phyloP scores from a whole-genome alignment of 2,329 filamentous ascomycete species.

The Clarireedia monteithiana region DNA sequence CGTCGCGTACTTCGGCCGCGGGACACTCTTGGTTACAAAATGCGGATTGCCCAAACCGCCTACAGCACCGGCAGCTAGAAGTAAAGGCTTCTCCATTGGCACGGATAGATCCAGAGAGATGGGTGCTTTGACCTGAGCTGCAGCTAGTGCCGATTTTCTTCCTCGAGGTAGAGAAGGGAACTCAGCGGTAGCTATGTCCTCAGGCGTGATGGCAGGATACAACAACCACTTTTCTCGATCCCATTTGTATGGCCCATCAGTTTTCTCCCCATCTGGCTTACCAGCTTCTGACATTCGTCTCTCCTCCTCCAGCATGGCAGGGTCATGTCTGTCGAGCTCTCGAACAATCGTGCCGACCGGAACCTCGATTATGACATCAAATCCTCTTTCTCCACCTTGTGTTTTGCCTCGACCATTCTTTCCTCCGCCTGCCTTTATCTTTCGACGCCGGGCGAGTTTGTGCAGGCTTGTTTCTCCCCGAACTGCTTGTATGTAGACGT shows the following conservation, averaged over 20 bases:
- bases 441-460: constrained; percentile 73
- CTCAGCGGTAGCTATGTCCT: constrained; percentile 54
- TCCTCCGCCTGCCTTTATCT: constrained; percentile 68
- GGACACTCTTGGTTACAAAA: constrained; percentile 69
- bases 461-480: constrained; percentile 87
- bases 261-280: constrained; percentile 28
- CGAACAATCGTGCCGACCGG: constrained; percentile 87
- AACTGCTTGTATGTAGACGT: constrained; percentile 88
- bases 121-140: constrained; percentile 59
- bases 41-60: constrained; percentile 92
- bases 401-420: constrained; percentile 70
- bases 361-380: constrained; percentile 82
- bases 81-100: constrained; percentile 73
- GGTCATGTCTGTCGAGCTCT: constrained; percentile 73
- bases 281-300: constrained; percentile 32
- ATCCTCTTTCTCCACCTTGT: constrained; percentile 68
- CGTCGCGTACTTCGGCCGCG: constrained; percentile 79
- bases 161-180: constrained; percentile 50
- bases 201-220: constrained; percentile 71
- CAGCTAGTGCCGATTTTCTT: constrained; percentile 46
- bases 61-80: constrained; percentile 80
- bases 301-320: constrained; percentile 59
- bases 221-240: constrained; percentile 71
- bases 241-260: constrained; percentile 31
- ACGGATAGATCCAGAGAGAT: constrained; percentile 66